Evolutionary conservation across 1,284 basidiomycete genomes (phyloP).

Genomic region (Sporisorium exsertum): DNA sequence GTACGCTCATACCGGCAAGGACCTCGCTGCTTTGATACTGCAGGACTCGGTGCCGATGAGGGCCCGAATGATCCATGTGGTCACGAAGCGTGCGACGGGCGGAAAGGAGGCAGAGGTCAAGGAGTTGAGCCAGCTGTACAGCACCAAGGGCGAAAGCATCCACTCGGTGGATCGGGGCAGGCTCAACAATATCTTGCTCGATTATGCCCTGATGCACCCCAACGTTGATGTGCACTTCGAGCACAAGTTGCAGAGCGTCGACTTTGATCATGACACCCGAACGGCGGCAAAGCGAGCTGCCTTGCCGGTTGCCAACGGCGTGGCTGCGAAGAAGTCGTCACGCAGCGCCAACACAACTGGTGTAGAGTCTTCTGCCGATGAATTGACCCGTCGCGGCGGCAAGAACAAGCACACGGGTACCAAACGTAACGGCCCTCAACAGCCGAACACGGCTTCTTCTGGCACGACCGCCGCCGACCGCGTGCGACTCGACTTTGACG

Average conservation of each 20-base stretch:
- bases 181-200: conserved; percentile 85
- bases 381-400: conserved; percentile 7
- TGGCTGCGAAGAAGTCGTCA: conserved; percentile 3
- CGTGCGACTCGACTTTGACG: conserved; percentile 39
- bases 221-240: conserved; percentile 81
- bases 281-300: conserved; percentile 1
- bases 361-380: conserved; percentile 21
- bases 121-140: conserved; percentile 77
- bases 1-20: conserved; percentile 46
- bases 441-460: not conserved
- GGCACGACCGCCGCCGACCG: conserved; percentile 5
- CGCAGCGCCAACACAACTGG: conserved; percentile 4
- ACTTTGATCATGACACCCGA: conserved; percentile 76
- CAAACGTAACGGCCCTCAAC: not conserved
- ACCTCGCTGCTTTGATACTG: conserved; percentile 80
- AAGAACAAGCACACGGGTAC: not conserved
- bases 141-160: conserved; percentile 88
- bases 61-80: conserved; percentile 92
- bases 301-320: conserved; percentile 3
- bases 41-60: conserved; percentile 89
- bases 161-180: conserved; percentile 91
- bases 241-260: conserved; percentile 79
- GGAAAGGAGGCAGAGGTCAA: conserved; percentile 39
- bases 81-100: conserved; percentile 12
- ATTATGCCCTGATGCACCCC: conserved; percentile 76